These are phyloP conservation scores for Moesziomyces antarcticus DNA, from an alignment of 1,284 basidiomycete genomes.

Conservation along the genomic window DNA sequence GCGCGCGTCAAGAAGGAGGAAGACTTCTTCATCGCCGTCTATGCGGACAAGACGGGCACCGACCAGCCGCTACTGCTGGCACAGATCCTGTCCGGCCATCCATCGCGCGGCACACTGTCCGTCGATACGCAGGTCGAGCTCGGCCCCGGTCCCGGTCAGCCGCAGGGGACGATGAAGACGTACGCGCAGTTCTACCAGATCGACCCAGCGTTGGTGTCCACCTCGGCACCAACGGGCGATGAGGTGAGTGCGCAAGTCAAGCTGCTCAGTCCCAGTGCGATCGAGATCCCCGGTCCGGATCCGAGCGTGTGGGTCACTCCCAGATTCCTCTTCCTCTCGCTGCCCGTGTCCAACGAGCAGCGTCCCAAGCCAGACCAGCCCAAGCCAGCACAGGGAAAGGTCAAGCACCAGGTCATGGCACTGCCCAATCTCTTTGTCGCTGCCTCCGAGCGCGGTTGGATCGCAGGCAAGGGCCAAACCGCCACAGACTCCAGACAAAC, in stretches of 20 bases:
- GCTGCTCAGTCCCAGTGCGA: conserved; percentile 30
- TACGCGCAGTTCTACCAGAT: conserved; percentile 49
- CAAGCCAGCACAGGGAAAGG: conserved; percentile 2
- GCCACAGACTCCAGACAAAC: conserved; percentile 2
- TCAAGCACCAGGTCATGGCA: conserved; percentile 48
- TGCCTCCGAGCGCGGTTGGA: conserved; percentile 52
- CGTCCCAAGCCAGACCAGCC: conserved; percentile 16
- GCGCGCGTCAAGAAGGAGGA: conserved; percentile 74
- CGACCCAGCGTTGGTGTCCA: conserved; percentile 17
- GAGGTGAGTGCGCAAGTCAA: conserved; percentile 24
- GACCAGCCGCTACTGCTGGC: conserved; percentile 24
- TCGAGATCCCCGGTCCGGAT: conserved; percentile 53
- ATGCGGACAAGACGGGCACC: conserved; percentile 18
- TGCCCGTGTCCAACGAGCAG: conserved; percentile 31
- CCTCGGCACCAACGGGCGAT: conserved; percentile 3
- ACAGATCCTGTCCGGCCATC: conserved; percentile 80
- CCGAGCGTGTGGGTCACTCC: conserved; percentile 49
- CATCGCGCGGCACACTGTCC: conserved; percentile 79
- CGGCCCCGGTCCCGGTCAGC: conserved; percentile 73
- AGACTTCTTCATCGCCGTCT: conserved; percentile 74
- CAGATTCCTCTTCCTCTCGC: conserved; percentile 48
- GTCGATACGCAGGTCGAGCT: conserved; percentile 77
- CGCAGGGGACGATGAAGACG: conserved; percentile 61
- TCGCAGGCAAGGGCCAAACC: conserved; percentile 35
- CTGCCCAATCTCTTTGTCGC: conserved; percentile 54